These are phyloP conservation scores for Alliaria petiolata DNA, from an alignment of 345 rosid genomes.

Conservation along the genomic window DNA sequence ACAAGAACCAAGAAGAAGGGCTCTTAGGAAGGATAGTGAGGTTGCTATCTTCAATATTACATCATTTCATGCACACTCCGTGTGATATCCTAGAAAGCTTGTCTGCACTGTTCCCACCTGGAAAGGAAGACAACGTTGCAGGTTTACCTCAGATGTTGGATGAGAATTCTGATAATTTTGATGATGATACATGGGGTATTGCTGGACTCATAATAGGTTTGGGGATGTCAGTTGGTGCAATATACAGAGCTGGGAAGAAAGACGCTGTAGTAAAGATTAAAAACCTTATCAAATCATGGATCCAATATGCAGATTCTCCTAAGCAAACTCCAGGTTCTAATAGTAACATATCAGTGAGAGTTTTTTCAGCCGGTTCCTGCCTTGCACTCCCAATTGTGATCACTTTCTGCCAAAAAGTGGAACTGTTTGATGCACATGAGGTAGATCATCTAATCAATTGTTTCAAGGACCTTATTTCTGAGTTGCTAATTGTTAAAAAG, in stretches of 20 bases:
- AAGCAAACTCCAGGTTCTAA: constrained; percentile 33
- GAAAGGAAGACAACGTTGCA: constrained; percentile 25
- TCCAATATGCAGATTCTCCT: constrained; percentile 51
- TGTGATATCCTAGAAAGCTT: constrained; percentile 47
- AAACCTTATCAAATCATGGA: constrained; percentile 72
- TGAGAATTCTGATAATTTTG: constrained; percentile 53
- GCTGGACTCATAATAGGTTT: constrained; percentile 87
- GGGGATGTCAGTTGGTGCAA: constrained; percentile 67
- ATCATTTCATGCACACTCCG: constrained; percentile 43
- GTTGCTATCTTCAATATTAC: constrained; percentile 45
- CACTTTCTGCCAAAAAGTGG: constrained; percentile 76
- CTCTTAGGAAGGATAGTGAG: constrained; percentile 60
- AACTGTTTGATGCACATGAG: constrained; percentile 61
- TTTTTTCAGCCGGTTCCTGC: constrained; percentile 75
- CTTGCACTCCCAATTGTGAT: constrained; percentile 69
- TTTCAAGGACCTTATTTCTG: constrained; percentile 63
- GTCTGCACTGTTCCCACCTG: constrained; percentile 40
- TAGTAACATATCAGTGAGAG: constrained; percentile 38
- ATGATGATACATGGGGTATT: constrained; percentile 91
- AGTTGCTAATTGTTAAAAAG: constrained; percentile 53
- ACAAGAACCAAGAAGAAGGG: constrained; percentile 55
- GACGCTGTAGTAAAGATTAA: constrained; percentile 64
- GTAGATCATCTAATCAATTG: constrained; percentile 49
- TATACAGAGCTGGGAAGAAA: constrained; percentile 72
- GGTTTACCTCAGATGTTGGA: constrained; percentile 38